Evolutionary conservation across 306 rosid species (phyloP).

Genomic region (Biancaea sappan): DNA sequence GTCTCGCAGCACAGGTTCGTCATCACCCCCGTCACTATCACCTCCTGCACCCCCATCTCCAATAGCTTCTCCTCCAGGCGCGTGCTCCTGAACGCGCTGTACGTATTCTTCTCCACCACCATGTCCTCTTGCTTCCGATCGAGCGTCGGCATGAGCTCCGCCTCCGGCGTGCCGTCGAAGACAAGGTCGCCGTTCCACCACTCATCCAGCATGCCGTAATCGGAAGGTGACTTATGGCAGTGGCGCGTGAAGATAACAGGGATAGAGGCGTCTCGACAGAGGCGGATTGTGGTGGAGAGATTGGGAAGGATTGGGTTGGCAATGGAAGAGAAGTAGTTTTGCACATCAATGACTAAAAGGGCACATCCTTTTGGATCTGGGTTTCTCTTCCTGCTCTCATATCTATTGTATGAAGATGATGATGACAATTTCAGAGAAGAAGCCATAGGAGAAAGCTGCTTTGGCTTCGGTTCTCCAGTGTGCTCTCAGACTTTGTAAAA

Average conservation of each 20-base stretch:
- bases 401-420: conserved; percentile 40
- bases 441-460: background rate
- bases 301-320: conserved; percentile 53
- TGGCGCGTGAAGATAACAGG: conserved; percentile 81
- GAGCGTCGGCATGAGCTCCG: conserved; percentile 51
- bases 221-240: conserved; percentile 52
- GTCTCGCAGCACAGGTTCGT: conserved; percentile 82
- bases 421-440: background rate
- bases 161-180: conserved; percentile 55
- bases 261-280: conserved; percentile 65
- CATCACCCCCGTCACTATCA: conserved; percentile 73
- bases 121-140: conserved; percentile 39
- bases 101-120: conserved; percentile 61
- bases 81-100: conserved; percentile 59
- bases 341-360: conserved; percentile 65
- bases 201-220: conserved; percentile 59
- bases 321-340: conserved; percentile 59
- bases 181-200: conserved; percentile 72
- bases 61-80: conserved; percentile 49
- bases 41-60: conserved; percentile 67
- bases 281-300: conserved; percentile 60
- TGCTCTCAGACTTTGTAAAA: background rate
- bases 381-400: conserved; percentile 55
- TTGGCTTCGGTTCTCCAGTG: background rate
- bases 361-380: conserved; percentile 60